Evolutionary conservation across 352 stramenopile genomes (phyloP).

Genomic region (Globisporangium nagaii): DNA sequence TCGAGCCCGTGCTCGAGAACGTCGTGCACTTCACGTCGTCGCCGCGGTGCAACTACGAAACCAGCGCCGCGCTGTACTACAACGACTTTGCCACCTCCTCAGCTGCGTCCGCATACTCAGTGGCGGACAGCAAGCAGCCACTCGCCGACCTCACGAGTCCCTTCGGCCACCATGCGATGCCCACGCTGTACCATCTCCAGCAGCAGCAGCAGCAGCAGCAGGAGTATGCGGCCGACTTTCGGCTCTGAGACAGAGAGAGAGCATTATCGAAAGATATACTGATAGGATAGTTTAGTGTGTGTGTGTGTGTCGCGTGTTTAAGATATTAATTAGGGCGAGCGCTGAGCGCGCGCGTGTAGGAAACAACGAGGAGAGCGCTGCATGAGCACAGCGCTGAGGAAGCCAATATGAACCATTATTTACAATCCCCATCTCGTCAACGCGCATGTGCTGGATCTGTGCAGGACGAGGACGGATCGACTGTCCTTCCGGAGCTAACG

Average conservation of each 20-base stretch:
- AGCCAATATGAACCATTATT: too few relatives aligned
- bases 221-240: not conserved
- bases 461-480: too few relatives aligned
- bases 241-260: not conserved
- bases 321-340: not conserved
- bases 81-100: not conserved
- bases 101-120: not conserved
- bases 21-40: conserved; percentile 36
- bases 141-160: not conserved
- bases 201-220: not conserved
- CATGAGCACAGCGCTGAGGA: too few relatives aligned
- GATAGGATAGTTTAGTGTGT: not conserved
- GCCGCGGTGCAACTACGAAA: not conserved
- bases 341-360: not conserved
- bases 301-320: not conserved
- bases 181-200: not conserved
- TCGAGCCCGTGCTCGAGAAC: conserved; percentile 44
- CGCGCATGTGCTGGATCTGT: too few relatives aligned
- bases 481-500: too few relatives aligned
- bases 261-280: not conserved
- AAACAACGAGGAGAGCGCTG: not conserved
- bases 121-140: not conserved
- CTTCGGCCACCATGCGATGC: not conserved
- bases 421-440: not conserved
- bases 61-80: not conserved